These are phyloP conservation scores for Trypanosoma theileri DNA, from an alignment of 208 protist genomes.

Conservation along the genomic window DNA sequence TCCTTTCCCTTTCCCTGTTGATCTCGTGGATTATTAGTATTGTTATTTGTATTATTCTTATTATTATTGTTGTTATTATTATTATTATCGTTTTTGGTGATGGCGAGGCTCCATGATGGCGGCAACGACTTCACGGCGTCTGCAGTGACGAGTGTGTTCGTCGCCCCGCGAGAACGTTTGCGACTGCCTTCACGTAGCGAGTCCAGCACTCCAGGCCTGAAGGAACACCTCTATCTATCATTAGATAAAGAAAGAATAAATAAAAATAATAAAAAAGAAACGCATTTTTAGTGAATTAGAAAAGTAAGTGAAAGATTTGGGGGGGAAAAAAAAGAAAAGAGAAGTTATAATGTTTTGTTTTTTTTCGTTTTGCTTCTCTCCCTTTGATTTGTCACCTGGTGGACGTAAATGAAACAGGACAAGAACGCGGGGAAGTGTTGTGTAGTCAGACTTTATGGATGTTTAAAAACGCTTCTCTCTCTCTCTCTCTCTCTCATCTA, in stretches of 20 bases:
- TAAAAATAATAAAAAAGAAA: slow-evolving; percentile 8
- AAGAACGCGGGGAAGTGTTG: background rate
- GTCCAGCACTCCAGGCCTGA: slow-evolving; percentile 5
- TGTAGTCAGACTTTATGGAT: too few species aligned
- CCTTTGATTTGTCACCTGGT: background rate
- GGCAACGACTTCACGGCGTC: slow-evolving; percentile 2
- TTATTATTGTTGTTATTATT: background rate
- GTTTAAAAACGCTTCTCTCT: too few species aligned
- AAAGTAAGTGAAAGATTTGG: background rate
- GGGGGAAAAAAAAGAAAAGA: background rate
- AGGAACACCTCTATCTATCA: too few species aligned
- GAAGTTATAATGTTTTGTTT: background rate
- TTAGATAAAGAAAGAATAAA: background rate
- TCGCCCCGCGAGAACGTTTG: background rate
- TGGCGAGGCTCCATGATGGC: slow-evolving; percentile 7
- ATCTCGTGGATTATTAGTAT: too few species aligned
- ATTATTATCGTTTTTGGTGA: background rate
- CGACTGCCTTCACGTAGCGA: background rate
- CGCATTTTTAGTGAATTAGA: background rate
- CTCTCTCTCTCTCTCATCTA: too few species aligned
- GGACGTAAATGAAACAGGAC: background rate
- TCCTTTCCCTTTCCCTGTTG: background rate
- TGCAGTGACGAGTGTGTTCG: background rate
- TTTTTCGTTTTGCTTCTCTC: background rate
- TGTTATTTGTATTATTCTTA: background rate